Percentiles rank a stretch among this genome's conserved stretches.
These are phyloP conservation scores for Cucurbita pepo DNA, from an alignment of 306 rosid species.

Conservation along the genomic window DNA sequence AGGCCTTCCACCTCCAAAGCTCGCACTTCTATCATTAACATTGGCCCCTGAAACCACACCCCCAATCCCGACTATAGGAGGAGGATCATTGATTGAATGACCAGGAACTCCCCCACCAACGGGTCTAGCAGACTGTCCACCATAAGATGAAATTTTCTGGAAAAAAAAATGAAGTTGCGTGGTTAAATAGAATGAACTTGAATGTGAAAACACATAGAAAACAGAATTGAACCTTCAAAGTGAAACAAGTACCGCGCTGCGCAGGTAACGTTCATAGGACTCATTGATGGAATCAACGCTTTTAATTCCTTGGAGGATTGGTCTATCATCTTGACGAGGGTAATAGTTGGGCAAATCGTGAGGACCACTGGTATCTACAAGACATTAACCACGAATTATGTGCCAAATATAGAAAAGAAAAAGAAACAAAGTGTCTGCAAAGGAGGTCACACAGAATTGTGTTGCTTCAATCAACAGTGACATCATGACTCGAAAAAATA, in stretches of 20 bases:
- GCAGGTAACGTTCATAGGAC: constrained; percentile 89
- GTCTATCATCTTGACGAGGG: constrained; percentile 70
- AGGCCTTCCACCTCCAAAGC: constrained; percentile 49
- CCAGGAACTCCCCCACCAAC: constrained; percentile 40
- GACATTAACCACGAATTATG: constrained; percentile 6
- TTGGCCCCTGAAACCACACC: constrained; percentile 48
- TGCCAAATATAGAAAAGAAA: constrained; percentile 11
- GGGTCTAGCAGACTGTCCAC: constrained; percentile 62
- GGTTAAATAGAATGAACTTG: constrained; percentile 7
- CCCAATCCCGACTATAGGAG: constrained; percentile 34
- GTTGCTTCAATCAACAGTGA: neutral
- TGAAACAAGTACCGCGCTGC: constrained; percentile 52
- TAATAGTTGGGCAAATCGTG: constrained; percentile 55
- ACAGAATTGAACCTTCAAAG: constrained; percentile 8
- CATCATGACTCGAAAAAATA: neutral
- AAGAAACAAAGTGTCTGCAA: neutral
- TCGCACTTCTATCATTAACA: constrained; percentile 44
- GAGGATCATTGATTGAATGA: constrained; percentile 55
- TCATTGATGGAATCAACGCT: constrained; percentile 87
- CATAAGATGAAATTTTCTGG: constrained; percentile 63
- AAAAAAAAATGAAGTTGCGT: constrained; percentile 5
- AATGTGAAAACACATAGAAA: neutral
- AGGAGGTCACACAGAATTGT: neutral
- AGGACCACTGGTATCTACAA: constrained; percentile 50
- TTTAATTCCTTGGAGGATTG: constrained; percentile 53